Evolutionary conservation across 225 moss, liverwort and hornwort species (phyloP).

Genomic region (Anthoceros angustus): DNA sequence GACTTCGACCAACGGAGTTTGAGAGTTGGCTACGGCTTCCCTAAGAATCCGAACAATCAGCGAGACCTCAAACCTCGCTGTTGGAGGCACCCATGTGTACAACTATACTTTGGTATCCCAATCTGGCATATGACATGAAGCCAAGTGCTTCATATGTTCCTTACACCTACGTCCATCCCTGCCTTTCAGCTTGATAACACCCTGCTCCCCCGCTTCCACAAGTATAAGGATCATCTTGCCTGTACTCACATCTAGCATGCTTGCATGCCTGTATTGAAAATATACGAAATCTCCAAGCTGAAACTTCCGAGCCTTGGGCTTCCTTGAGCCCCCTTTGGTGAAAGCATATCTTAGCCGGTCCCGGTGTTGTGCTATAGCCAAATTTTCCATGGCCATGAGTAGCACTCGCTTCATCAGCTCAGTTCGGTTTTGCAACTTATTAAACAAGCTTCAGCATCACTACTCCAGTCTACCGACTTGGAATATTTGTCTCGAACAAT

Average conservation of each 20-base stretch:
- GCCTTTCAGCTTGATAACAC: neutral
- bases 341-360: too few species aligned
- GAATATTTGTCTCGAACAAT: too few species aligned
- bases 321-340: neutral
- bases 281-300: neutral
- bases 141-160: neutral
- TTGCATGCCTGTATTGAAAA: neutral
- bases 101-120: neutral
- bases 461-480: too few species aligned
- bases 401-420: too few species aligned
- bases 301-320: neutral
- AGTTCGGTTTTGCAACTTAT: too few species aligned
- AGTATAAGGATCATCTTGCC: neutral
- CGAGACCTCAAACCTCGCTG: too few species aligned
- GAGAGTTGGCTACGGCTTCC: too few species aligned
- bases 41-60: too few species aligned
- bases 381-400: too few species aligned
- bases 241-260: neutral
- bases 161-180: neutral
- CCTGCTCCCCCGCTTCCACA: neutral
- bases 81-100: neutral
- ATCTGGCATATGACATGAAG: neutral
- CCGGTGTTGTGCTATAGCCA: too few species aligned
- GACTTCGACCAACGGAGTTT: too few species aligned
- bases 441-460: too few species aligned